Evolutionary conservation across 106 monocot species (phyloP), one percentile per base, ranked within the genome.

Genomic region (Platanthera guangdongensis): DNA sequence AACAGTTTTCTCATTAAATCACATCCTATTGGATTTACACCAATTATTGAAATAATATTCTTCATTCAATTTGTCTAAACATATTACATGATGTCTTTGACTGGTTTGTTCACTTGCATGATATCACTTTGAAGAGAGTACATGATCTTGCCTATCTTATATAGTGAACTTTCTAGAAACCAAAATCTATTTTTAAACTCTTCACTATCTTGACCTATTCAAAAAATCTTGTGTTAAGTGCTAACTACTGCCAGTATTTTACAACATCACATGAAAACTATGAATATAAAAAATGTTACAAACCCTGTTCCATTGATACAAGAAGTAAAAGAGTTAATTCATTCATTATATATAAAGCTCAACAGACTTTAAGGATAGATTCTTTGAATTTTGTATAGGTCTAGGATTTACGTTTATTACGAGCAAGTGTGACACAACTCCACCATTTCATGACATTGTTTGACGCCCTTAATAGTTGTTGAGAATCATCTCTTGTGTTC

Each of bases 131-230:
- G n/a, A n/a, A n/a, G n/a, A n/a, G n/a, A n/a, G n/a, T n/a, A n/a
- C n/a, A n/a, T n/a, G n/a, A n/a, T n/a, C n/a, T n/a, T n/a, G n/a
- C n/a, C n/a, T n/a, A n/a, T n/a, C n/a, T n/a, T n/a, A n/a, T n/a
- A n/a, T n/a, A n/a, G n/a, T n/a, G n/a, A n/a, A n/a, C n/a, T n/a
- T n/a, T n/a, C n/a, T n/a, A n/a, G n/a, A n/a, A n/a, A n/a, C n/a
- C n/a, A n/a, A n/a, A n/a, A n/a, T 81, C 82, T 92, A 79, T 73
- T 88, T 57, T 94, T 92, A 79, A 94, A 68, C 76, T 94, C 90
- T 76, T 99, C 92, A 78, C 62, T 92, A 49, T 84, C 81, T 68
- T 85, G 88, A 81, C 79, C 99, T 94, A 88, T 47, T 65, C 45
- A 78, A 76, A 32, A 47, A 65, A n/a, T 19, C 63, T n/a, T 11